A percentile compares a stretch with the other conserved stretches of the same genome.
phyloP scores from a whole-genome alignment of 352 stramenopile genomes.

The Phytophthora lateralis region DNA sequence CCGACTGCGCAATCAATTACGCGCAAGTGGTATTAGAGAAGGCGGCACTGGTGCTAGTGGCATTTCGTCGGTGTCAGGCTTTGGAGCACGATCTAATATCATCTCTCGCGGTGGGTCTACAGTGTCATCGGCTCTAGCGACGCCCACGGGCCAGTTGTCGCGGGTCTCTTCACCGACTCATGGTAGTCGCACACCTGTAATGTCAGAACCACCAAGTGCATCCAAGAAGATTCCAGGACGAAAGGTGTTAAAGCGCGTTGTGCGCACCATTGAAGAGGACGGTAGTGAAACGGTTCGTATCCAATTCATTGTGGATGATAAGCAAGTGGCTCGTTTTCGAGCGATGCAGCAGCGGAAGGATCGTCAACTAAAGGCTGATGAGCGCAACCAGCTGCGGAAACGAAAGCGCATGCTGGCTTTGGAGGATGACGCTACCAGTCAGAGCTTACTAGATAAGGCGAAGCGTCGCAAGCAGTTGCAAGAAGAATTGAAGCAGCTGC shows the following conservation, averaged over 20 bases:
- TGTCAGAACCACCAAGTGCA: conserved; percentile 37
- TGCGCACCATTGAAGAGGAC: conserved; percentile 81
- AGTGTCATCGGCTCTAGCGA: conserved; percentile 69
- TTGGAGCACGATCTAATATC: conserved; percentile 36
- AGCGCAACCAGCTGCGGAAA: conserved; percentile 78
- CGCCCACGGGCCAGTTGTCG: conserved; percentile 70
- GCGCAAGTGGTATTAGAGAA: conserved; percentile 75
- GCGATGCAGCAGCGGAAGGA: conserved; percentile 83
- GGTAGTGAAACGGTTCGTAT: conserved; percentile 77
- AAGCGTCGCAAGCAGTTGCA: conserved; percentile 85
- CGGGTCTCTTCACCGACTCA: conserved; percentile 71
- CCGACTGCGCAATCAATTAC: conserved; percentile 64
- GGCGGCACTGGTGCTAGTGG: conserved; percentile 41
- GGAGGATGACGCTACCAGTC: conserved; percentile 56
- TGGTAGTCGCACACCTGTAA: conserved; percentile 37
- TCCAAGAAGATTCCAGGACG: conserved; percentile 47
- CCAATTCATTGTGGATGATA: conserved; percentile 83
- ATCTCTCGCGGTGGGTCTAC: conserved; percentile 61
- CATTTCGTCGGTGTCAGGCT: conserved; percentile 36
- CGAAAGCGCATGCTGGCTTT: conserved; percentile 79
- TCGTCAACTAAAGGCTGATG: conserved; percentile 68
- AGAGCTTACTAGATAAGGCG: conserved; percentile 70
- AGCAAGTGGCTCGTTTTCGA: conserved; percentile 68
- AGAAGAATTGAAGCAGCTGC: conserved; percentile 85
- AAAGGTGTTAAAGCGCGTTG: conserved; percentile 79